Percentiles rank a stretch among this genome's conserved stretches.
Evolutionary conservation across 352 stramenopile species (phyloP).

Genomic region (Globisporangium viniferum): DNA sequence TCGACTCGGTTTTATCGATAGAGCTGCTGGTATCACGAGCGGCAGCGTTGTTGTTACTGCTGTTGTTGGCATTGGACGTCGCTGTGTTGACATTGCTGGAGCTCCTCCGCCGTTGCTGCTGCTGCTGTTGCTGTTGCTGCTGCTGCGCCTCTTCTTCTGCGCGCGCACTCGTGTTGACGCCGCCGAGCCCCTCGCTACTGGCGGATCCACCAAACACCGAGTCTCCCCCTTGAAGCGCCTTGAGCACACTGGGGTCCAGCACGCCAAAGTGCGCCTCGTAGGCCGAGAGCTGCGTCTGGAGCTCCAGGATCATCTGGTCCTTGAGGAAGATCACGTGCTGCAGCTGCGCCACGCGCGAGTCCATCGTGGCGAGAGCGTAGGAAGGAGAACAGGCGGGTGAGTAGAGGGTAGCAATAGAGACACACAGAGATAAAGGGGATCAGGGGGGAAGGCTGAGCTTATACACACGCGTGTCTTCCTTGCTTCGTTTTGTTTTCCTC

Average conservation of each 20-base stretch:
- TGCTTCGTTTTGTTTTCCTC: background rate
- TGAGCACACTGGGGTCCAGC: conserved; percentile 34
- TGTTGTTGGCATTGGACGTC: background rate
- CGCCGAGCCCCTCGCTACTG: conserved; percentile 10
- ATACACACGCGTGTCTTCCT: background rate
- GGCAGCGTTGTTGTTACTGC: background rate
- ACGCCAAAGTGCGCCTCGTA: conserved; percentile 54
- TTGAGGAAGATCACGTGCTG: conserved; percentile 85
- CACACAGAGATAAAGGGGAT: background rate
- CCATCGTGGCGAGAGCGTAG: conserved; percentile 24
- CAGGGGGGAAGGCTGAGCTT: background rate
- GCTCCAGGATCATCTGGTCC: conserved; percentile 77
- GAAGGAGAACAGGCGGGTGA: background rate
- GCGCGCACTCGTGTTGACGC: conserved; percentile 16
- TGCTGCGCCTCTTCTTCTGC: conserved; percentile 13
- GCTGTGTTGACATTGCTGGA: background rate
- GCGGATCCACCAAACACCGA: background rate
- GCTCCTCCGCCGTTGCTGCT: background rate
- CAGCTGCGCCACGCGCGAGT: conserved; percentile 56
- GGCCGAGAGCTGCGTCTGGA: conserved; percentile 64
- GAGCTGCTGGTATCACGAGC: background rate
- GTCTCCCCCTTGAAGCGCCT: conserved; percentile 25
- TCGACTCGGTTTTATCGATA: background rate
- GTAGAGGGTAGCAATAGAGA: background rate
- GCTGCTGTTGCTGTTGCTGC: conserved; percentile 13